These are phyloP conservation scores for Karstenula rhodostoma DNA, from an alignment of 2,329 filamentous ascomycete genomes.

Conservation along the genomic window DNA sequence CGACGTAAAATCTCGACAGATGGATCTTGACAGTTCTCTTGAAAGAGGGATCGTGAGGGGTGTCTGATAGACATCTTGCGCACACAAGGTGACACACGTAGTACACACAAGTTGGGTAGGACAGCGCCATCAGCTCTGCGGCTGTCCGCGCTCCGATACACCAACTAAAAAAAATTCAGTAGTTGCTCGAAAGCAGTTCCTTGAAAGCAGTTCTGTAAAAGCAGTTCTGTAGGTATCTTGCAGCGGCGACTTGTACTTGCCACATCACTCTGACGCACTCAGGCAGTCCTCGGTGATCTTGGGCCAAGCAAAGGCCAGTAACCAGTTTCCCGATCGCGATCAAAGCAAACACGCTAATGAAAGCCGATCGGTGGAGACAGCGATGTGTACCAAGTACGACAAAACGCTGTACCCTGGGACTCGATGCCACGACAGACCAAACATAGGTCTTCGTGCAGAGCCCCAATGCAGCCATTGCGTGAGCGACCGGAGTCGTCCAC, in stretches of 20 bases:
- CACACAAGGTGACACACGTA: neutral
- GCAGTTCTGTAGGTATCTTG: neutral
- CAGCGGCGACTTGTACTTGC: neutral
- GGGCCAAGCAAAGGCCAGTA: neutral
- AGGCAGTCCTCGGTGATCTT: neutral
- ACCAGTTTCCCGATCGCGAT: neutral
- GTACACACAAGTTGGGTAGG: neutral
- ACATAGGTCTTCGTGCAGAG: neutral
- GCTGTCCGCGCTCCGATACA: neutral
- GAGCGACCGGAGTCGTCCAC: neutral
- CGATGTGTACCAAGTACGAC: slow-evolving; percentile 3
- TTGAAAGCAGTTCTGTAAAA: neutral
- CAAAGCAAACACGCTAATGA: neutral
- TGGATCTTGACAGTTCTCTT: neutral
- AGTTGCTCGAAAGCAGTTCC: neutral
- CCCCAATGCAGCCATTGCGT: neutral
- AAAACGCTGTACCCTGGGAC: neutral
- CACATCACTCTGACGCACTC: neutral
- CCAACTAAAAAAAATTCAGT: neutral
- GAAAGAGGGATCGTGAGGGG: neutral
- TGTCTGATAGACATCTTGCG: neutral
- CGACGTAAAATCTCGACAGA: neutral
- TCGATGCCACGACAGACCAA: neutral
- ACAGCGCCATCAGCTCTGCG: neutral
- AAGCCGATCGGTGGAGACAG: neutral